Evolutionary conservation across 208 protist species (phyloP).

Genomic region (Trypanosoma brucei): DNA sequence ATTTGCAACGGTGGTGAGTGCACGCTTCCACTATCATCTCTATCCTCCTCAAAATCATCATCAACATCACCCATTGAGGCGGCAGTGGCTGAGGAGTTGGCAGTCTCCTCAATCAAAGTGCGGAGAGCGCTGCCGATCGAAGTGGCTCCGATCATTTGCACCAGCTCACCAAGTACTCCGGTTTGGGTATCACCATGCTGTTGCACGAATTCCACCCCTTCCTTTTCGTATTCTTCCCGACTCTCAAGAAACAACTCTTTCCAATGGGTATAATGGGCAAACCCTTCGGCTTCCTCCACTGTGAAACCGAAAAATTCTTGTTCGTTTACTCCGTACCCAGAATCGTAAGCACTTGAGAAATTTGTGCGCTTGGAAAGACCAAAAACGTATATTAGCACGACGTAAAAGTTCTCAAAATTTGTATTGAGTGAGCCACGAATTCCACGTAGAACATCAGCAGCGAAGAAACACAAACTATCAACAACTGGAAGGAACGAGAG

Average conservation of each 20-base stretch:
- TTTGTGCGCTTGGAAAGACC: constrained; percentile 5
- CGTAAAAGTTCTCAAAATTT: constrained; percentile 69
- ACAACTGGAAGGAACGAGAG: constrained; percentile 52
- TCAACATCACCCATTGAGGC: background rate
- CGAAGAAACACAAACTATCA: constrained; percentile 61
- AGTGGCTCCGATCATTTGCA: constrained; percentile 24
- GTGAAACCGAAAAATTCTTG: constrained; percentile 17
- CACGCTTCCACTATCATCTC: constrained; percentile 11
- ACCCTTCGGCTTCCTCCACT: constrained; percentile 4
- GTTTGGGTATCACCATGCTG: no score
- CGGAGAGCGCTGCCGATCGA: constrained; percentile 30
- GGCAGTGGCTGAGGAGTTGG: constrained; percentile 16
- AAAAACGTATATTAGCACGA: constrained; percentile 44
- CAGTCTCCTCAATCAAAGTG: constrained; percentile 42
- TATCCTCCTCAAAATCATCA: constrained; percentile 8
- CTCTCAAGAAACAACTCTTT: constrained; percentile 1
- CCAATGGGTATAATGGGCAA: constrained; percentile 13
- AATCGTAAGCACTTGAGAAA: background rate
- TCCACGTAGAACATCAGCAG: constrained; percentile 72
- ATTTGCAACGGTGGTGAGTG: constrained; percentile 46
- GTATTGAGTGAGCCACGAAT: constrained; percentile 79
- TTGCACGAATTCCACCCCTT: background rate
- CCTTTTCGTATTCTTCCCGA: background rate
- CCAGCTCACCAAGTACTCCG: background rate
- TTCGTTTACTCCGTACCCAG: constrained; percentile 1